Conservation (phyloP, 768 basidiomycete species). For the Rhodotorula diobovata region DNA sequence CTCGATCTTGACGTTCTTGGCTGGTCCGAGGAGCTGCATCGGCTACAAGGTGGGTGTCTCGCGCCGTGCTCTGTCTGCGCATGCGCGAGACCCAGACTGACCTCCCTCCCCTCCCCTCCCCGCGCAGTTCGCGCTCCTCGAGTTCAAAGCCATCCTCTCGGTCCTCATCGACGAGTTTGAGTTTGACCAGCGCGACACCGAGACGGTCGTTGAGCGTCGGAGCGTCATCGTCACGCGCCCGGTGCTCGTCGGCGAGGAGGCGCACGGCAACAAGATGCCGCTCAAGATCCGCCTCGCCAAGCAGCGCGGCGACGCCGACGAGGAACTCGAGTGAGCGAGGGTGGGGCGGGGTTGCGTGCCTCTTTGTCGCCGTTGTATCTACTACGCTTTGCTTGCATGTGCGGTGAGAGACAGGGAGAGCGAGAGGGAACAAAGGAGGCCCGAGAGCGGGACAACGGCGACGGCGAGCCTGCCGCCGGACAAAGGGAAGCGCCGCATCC, state of each 20-base stretch:
- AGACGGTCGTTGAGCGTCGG: slow-evolving; percentile 19
- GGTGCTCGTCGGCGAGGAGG: slow-evolving; percentile 28
- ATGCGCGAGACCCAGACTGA: neutral
- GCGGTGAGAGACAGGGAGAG: no score
- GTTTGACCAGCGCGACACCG: slow-evolving; percentile 13
- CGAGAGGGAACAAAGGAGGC: no score
- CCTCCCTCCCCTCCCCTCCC: no score
- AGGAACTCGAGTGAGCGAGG: neutral
- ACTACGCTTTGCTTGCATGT: neutral
- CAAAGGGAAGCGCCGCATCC: neutral
- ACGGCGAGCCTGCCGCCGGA: neutral
- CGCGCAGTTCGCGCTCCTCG: neutral
- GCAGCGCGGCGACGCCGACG: slow-evolving; percentile 12
- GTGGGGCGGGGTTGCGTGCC: fast-evolving
- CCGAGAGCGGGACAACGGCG: neutral
- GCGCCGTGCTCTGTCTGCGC: neutral
- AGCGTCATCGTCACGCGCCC: slow-evolving; percentile 33
- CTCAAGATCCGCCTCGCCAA: slow-evolving; percentile 17
- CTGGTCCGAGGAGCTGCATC: slow-evolving; percentile 29
- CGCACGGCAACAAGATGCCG: slow-evolving; percentile 27
- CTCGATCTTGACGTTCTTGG: slow-evolving; percentile 44
- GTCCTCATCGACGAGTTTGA: slow-evolving; percentile 34
- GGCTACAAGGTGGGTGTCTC: slow-evolving; percentile 15
- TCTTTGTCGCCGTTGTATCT: neutral
- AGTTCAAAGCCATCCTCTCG: slow-evolving; percentile 23